These are phyloP conservation scores for Acer negundo DNA, from an alignment of 345 rosid species.

Conservation along the genomic window DNA sequence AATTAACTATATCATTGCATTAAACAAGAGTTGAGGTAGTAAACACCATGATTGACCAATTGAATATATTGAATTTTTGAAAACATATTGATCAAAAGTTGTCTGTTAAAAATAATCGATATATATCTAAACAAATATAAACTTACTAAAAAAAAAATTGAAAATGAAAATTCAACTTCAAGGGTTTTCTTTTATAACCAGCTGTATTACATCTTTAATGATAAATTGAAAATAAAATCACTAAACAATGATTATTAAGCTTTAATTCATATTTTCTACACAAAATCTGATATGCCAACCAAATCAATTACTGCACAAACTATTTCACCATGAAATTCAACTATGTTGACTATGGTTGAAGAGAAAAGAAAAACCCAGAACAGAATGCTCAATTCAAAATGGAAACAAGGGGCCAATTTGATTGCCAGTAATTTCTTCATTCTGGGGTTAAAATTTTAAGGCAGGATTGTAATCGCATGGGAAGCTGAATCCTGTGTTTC, in stretches of 20 bases:
- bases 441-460: not conserved
- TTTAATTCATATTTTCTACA: not conserved
- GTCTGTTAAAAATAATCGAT: too few species aligned
- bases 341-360: slow-evolving; percentile 7
- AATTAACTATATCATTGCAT: too few species aligned
- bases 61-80: too few species aligned
- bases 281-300: slow-evolving; percentile 3
- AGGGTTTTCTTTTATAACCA: not conserved
- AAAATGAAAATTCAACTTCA: not conserved
- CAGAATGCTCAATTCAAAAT: not conserved
- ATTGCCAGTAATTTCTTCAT: not conserved
- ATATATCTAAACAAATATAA: too few species aligned
- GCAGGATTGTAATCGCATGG: not conserved
- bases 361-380: not conserved
- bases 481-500: not conserved
- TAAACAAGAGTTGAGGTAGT: too few species aligned
- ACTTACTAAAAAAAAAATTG: too few species aligned
- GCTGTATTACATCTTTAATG: not conserved
- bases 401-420: slow-evolving; percentile 16
- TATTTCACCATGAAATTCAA: slow-evolving; percentile 12
- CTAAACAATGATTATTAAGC: slow-evolving; percentile 7
- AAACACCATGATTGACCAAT: too few species aligned
- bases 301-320: slow-evolving; percentile 16
- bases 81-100: too few species aligned
- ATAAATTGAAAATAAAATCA: not conserved